These are phyloP conservation scores for Cercospora zeae-maydis DNA, from an alignment of 2,329 filamentous ascomycete species.

Conservation along the genomic window DNA sequence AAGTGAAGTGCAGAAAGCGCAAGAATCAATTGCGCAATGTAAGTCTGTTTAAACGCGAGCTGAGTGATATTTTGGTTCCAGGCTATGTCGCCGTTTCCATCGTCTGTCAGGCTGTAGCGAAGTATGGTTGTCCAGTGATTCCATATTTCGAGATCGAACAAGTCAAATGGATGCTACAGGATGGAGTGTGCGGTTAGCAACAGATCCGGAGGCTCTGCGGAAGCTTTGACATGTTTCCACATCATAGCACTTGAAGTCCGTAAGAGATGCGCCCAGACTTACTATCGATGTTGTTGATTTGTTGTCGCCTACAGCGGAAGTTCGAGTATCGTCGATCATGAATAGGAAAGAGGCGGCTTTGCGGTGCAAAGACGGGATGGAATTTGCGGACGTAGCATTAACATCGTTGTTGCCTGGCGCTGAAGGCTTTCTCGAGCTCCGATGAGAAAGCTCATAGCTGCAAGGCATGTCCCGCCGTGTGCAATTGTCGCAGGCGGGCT, in stretches of 20 bases:
- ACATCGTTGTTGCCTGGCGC: background rate
- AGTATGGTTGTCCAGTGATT: conserved; percentile 20
- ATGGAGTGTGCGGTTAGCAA: background rate
- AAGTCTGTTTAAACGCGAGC: conserved; percentile 18
- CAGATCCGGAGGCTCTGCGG: background rate
- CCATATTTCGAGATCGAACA: conserved; percentile 24
- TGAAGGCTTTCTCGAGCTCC: background rate
- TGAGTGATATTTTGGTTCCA: conserved; percentile 13
- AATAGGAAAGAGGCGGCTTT: background rate
- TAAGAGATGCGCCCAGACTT: background rate
- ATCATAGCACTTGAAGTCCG: background rate
- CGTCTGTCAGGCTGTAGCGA: conserved; percentile 14
- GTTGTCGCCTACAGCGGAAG: background rate
- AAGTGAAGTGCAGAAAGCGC: conserved; percentile 27
- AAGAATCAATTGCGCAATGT: conserved; percentile 20
- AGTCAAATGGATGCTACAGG: conserved; percentile 9
- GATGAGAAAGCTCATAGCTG: conserved; percentile 4
- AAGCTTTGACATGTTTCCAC: background rate
- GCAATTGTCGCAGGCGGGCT: conserved; percentile 24
- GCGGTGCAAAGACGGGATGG: background rate
- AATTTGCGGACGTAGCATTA: background rate
- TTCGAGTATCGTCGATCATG: background rate
- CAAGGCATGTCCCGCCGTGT: conserved; percentile 18
- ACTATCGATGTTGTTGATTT: background rate
- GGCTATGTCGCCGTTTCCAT: conserved; percentile 11